These are phyloP conservation scores for Lasiosphaeria miniovina DNA, from an alignment of 495 filamentous ascomycete species.

Conservation along the genomic window DNA sequence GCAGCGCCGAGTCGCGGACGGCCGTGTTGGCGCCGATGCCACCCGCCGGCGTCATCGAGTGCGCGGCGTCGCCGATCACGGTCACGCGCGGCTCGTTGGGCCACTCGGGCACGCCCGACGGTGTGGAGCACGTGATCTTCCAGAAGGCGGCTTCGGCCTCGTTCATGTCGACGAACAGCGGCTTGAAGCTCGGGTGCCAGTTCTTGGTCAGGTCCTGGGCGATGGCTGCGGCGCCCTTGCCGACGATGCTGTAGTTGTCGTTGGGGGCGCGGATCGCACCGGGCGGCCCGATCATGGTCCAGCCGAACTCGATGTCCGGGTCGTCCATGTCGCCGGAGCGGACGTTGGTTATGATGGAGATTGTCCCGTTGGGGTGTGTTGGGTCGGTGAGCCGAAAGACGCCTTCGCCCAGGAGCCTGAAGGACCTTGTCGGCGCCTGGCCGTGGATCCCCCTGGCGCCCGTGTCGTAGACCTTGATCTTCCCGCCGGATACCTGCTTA, in stretches of 20 bases:
- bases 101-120: slow-evolving; percentile 50
- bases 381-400: slow-evolving; percentile 46
- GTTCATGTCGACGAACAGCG: slow-evolving; percentile 50
- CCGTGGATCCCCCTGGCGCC: slow-evolving; percentile 56
- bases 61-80: slow-evolving; percentile 58
- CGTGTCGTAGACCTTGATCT: slow-evolving; percentile 51
- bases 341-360: slow-evolving; percentile 55
- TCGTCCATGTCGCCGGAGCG: slow-evolving; percentile 54
- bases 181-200: slow-evolving; percentile 49
- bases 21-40: slow-evolving; percentile 60
- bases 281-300: slow-evolving; percentile 53
- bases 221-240: slow-evolving; percentile 47
- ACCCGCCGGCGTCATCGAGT: slow-evolving; percentile 61
- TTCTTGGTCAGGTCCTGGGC: slow-evolving; percentile 45
- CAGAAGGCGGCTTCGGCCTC: slow-evolving; percentile 52
- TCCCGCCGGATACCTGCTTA: slow-evolving; percentile 47
- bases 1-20: slow-evolving; percentile 48
- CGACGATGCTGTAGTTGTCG: slow-evolving; percentile 50
- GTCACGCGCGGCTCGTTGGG: slow-evolving; percentile 52
- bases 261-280: slow-evolving; percentile 50
- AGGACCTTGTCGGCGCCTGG: slow-evolving; percentile 51
- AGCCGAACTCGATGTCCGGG: slow-evolving; percentile 50
- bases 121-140: slow-evolving; percentile 56
- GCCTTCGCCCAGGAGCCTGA: slow-evolving; percentile 53
- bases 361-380: slow-evolving; percentile 32